These are phyloP conservation scores for Trichoderma sp. DNA, from an alignment of 2,329 filamentous ascomycete genomes.

Conservation along the genomic window DNA sequence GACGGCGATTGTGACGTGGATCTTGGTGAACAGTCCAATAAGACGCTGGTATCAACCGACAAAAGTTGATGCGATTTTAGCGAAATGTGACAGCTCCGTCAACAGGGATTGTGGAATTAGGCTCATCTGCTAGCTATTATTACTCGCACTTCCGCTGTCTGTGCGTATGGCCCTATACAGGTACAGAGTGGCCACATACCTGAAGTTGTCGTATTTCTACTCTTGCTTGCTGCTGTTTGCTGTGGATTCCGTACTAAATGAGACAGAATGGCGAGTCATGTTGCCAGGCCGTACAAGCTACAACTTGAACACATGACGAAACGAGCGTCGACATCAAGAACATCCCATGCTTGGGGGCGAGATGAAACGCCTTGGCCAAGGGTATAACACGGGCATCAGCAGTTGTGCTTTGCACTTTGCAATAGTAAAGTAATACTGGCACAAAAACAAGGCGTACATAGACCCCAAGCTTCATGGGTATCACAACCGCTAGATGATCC, in stretches of 20 bases:
- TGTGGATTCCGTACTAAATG: not conserved
- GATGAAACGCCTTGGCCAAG: not conserved
- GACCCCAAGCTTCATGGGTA: not conserved
- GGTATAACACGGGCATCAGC: not conserved
- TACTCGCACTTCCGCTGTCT: not conserved
- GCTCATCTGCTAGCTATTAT: not conserved
- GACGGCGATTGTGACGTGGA: constrained; percentile 8
- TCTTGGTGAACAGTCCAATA: not conserved
- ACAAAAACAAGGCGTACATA: not conserved
- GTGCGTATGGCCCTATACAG: not conserved
- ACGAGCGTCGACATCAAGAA: not conserved
- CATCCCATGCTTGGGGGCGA: not conserved
- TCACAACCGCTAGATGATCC: not conserved
- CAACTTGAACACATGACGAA: not conserved
- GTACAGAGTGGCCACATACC: not conserved
- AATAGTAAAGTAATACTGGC: not conserved
- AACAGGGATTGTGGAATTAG: constrained; percentile 6
- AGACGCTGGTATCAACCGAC: not conserved
- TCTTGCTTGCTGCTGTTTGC: not conserved
- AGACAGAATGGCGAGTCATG: not conserved
- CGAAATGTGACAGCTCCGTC: constrained; percentile 22
- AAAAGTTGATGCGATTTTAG: not conserved
- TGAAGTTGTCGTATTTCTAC: not conserved
- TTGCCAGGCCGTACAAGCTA: not conserved
- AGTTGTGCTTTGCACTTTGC: not conserved